Evolutionary conservation across 169 alveolate genomes (phyloP).

Genomic region (Toxoplasma gondii): DNA sequence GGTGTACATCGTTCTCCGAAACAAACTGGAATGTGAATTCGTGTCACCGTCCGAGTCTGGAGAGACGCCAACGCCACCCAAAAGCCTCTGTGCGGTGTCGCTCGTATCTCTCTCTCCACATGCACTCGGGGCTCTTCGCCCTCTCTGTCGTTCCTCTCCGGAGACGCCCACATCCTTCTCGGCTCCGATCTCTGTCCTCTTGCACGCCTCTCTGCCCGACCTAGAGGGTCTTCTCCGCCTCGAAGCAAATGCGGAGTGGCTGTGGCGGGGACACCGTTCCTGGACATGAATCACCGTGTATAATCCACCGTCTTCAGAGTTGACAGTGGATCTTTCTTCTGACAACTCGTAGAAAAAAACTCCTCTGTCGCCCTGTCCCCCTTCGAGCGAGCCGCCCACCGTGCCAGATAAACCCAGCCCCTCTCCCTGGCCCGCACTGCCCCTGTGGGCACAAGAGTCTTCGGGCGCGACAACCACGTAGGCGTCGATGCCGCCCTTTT

Average conservation of each 20-base stretch:
- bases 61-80: too few relatives aligned
- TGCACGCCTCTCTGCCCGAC: too few relatives aligned
- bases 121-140: too few relatives aligned
- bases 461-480: slow-evolving; percentile 31
- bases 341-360: background rate
- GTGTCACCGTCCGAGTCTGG: too few relatives aligned
- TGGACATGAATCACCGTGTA: background rate
- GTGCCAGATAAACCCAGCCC: background rate
- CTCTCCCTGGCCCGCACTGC: background rate
- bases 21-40: too few relatives aligned
- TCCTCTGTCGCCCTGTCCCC: background rate
- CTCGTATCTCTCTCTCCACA: too few relatives aligned
- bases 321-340: background rate
- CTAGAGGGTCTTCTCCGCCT: too few relatives aligned
- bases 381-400: background rate
- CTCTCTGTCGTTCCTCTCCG: too few relatives aligned
- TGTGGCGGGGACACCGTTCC: background rate
- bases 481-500: slow-evolving; percentile 19
- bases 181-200: too few relatives aligned
- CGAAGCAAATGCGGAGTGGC: background rate
- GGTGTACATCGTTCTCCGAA: too few relatives aligned
- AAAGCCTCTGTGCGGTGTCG: too few relatives aligned
- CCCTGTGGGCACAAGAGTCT: background rate
- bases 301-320: background rate
- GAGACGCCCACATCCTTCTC: too few relatives aligned